Evolutionary conservation across 2,329 filamentous ascomycete genomes (phyloP), one percentile per base, ranked within the genome.

Genomic region (Pezicula rhizophila): DNA sequence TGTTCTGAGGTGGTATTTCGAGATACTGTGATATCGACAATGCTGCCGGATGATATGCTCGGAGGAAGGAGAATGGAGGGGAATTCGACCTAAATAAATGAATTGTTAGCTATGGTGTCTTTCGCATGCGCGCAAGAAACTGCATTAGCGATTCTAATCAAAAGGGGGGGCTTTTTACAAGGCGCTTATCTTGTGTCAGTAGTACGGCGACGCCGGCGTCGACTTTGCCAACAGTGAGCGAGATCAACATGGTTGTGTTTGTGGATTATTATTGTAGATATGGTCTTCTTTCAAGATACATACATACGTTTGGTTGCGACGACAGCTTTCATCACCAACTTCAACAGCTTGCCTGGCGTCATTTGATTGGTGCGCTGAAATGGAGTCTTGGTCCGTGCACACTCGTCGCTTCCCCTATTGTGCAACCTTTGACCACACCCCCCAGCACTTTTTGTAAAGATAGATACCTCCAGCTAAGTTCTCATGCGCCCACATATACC

Each of bases 141-240:
- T 41, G 20, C 20, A 5, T 42, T 35, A n/a, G 11, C 23, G 15
- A 17, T 40, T n/a, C 43, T 11, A 41, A 33, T 33, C 10, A 15
- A 17, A 41, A n/a, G 33, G 40, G 33, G 38, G 44, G 15, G 38
- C 45, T 49, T 45, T 84, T 64, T 81, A 96, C 92, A 62, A 99
- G 79, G 66, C 93, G 85, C 72, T 97, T 97, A 70, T 99, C 93
- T 66, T 95, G 87, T 42, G 93, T 99, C 64, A 99, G 75, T 48
- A 99, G 84, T 54, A 99, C 93, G 44, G 93, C 95, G 66, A 99
- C 92, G 71, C 93, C 93, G 63, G 93, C 93, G 71, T 99, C 93
- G 71, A 99, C 93, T 76, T 99, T 99, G 76, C 93, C 93, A 70
- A 99, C 93, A 45, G 92, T 97, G 66, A 99, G 79, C 58, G 93